Evolutionary conservation across 2,329 filamentous ascomycete species (phyloP).

Genomic region (Colletotrichum costaricense): DNA sequence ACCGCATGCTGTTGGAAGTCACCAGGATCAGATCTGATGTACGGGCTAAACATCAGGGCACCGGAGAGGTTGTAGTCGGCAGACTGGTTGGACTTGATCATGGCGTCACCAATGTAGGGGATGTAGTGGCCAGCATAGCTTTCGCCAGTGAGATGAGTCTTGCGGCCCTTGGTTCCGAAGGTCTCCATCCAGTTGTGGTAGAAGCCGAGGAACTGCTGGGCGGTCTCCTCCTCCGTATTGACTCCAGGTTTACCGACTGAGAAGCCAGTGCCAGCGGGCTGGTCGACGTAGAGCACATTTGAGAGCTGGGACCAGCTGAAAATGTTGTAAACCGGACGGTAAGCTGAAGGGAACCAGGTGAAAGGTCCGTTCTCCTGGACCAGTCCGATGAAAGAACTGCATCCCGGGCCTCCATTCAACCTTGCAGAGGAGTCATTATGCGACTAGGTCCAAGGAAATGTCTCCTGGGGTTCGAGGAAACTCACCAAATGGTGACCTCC

Average conservation of each 20-base stretch:
- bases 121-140: slow-evolving; percentile 76
- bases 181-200: slow-evolving; percentile 82
- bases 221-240: slow-evolving; percentile 75
- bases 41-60: slow-evolving; percentile 72
- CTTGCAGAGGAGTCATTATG: neutral
- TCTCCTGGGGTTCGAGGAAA: neutral
- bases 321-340: slow-evolving; percentile 61
- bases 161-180: slow-evolving; percentile 75
- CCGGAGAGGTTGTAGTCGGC: slow-evolving; percentile 75
- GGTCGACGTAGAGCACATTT: slow-evolving; percentile 48
- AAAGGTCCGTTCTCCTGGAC: slow-evolving; percentile 83
- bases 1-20: slow-evolving; percentile 57
- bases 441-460: neutral
- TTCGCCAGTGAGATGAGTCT: slow-evolving; percentile 80
- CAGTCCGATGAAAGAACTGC: slow-evolving; percentile 73
- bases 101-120: slow-evolving; percentile 78
- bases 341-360: slow-evolving; percentile 76
- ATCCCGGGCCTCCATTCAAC: slow-evolving; percentile 57
- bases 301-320: slow-evolving; percentile 54
- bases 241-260: slow-evolving; percentile 70
- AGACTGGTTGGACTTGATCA: slow-evolving; percentile 75
- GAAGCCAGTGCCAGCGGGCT: slow-evolving; percentile 46
- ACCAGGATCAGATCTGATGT: slow-evolving; percentile 72
- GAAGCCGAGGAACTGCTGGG: slow-evolving; percentile 78
- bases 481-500: slow-evolving; percentile 67